Base-by-base conservation (phyloP, 495 filamentous ascomycete species). In the Hyaloscypha finlandica region DNA sequence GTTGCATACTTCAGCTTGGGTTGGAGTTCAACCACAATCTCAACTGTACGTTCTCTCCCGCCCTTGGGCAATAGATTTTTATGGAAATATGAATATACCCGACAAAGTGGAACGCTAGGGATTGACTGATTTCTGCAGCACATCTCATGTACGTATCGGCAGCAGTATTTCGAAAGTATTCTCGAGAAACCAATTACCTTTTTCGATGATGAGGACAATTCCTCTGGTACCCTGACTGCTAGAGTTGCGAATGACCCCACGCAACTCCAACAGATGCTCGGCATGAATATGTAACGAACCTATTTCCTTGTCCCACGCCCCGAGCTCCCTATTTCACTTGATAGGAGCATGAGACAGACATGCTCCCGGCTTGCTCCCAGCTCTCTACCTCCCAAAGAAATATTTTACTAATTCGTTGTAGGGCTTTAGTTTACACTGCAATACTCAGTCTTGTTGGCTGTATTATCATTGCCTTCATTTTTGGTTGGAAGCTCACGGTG, bases 181-280 rank as follows among this genome's bases (percentile, higher is more conserved):
- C 66, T 89, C 25, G 77, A 74, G 66, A 84, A 88, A 65, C 84
- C 85, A 58, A 84, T 85, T 22, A 72, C 80, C 0, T 92, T 88
- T 74, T 92, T 89, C 66, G 89, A 92, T 74, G 73, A 76, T 3
- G 77, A 82, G 48, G 82, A 86, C 56, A 89, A 91, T 67, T 81
- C 88, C 0, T 79, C 83, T 6, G 90, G 89, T 3, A 81, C 89
- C 14, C 77, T 93, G 37, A 84, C 84, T 8, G 81, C 85, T 4
- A 81, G 82, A 8, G 78, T 90, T 3, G 81, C 84, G 9, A 79
- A 80, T 57, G 83, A 89, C 61, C 83, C 89, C 0, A 85, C 80
- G 29, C 85, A 87, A 53, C 76, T 92, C 0, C 84, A 90, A 68
- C 86, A 90, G 60, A 70, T 90, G 4, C 72, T 90, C 0, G 85